These are phyloP conservation scores for Ceratocystis alfenasii DNA, from an alignment of 2,329 filamentous ascomycete species.

Conservation along the genomic window DNA sequence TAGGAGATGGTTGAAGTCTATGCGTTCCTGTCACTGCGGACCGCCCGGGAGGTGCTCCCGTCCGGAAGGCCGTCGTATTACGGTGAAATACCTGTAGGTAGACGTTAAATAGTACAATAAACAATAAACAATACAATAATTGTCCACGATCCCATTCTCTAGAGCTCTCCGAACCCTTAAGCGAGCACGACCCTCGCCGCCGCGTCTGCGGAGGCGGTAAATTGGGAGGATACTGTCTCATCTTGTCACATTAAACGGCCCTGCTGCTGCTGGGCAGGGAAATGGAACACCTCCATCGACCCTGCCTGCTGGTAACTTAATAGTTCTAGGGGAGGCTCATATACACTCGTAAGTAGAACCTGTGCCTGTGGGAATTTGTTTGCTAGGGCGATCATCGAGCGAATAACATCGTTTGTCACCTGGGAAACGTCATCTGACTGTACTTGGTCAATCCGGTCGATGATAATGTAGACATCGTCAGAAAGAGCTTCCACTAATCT, in stretches of 20 bases:
- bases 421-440: conserved; percentile 17
- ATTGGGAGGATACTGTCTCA: too few species aligned
- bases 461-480: conserved; percentile 20
- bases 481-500: conserved; percentile 15
- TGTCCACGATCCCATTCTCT: too few species aligned
- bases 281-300: conserved; percentile 9
- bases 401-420: conserved; percentile 15
- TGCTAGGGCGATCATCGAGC: conserved; percentile 12
- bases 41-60: too few species aligned
- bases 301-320: conserved; percentile 3
- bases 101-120: too few species aligned
- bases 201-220: too few species aligned
- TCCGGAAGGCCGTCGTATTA: too few species aligned
- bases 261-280: conserved; percentile 1
- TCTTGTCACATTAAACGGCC: conserved; percentile 9
- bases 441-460: conserved; percentile 19
- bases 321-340: conserved; percentile 19
- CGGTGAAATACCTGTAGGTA: too few species aligned
- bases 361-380: conserved; percentile 5
- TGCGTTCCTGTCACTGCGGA: too few species aligned
- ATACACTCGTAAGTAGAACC: conserved; percentile 20
- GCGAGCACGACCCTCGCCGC: too few species aligned
- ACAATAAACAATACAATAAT: too few species aligned
- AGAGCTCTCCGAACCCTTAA: too few species aligned
- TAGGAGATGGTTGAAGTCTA: too few species aligned